A percentile compares a stretch with the other conserved stretches of the same genome.
Evolutionary conservation across 2,329 filamentous ascomycete species (phyloP).

Genomic region (Immersiporthe knoxdaviesiana): DNA sequence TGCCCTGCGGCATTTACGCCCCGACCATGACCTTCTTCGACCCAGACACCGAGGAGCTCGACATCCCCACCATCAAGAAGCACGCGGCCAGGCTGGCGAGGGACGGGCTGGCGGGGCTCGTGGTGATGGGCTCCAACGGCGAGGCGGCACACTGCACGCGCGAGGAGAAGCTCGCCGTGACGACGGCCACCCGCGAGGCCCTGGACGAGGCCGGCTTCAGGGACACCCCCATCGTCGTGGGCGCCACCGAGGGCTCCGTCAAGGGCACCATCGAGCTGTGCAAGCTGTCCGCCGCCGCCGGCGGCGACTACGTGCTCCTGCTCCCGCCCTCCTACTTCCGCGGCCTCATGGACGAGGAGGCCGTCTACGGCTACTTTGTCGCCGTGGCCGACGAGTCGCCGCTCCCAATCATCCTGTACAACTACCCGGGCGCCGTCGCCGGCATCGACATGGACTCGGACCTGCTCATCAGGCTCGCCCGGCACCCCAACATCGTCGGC

Average conservation of each 20-base stretch:
- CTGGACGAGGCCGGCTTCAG: conserved; percentile 79
- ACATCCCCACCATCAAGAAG: conserved; percentile 76
- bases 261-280: conserved; percentile 77
- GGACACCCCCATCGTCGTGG: conserved; percentile 78
- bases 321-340: conserved; percentile 86
- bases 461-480: conserved; percentile 75
- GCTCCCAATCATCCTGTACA: conserved; percentile 83
- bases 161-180: conserved; percentile 76
- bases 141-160: conserved; percentile 84
- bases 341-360: conserved; percentile 72
- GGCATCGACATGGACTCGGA: conserved; percentile 92
- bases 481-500: conserved; percentile 82
- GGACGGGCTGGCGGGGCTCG: conserved; percentile 78
- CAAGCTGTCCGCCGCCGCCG: conserved; percentile 66
- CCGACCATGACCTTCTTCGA: conserved; percentile 93
- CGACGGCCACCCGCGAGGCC: conserved; percentile 76
- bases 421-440: conserved; percentile 85
- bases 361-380: conserved; percentile 74
- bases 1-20: conserved; percentile 83
- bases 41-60: conserved; percentile 80
- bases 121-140: conserved; percentile 88
- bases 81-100: conserved; percentile 78
- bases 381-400: conserved; percentile 76
- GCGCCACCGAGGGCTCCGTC: conserved; percentile 80
- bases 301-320: conserved; percentile 79